Base-by-base conservation (phyloP, 306 rosid species). In the Trifolium subterraneum region DNA sequence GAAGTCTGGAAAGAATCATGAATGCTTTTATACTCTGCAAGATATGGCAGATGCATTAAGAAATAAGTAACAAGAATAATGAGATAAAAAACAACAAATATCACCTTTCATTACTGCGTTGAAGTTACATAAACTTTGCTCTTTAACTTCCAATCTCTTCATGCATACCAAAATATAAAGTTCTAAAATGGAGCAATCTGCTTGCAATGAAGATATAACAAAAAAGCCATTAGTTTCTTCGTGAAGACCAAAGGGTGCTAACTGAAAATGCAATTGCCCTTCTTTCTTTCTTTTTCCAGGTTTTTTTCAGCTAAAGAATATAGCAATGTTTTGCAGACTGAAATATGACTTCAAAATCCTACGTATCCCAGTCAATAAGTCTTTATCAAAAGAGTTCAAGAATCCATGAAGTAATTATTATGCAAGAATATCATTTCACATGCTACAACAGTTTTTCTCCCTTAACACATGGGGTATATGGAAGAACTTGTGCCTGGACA, bases 121-220 rank as follows among this genome's bases (percentile, higher is more conserved):
- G 86, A 94, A 94, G 88, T 94, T 94, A 87, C 89, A 91, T 2
- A 87, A 80, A 74, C 74, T 91, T 63, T 94, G 84, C 81, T 91
- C 98, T 85, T 90, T 91, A 45, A 80, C 82, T 71, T 91, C 97
- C 94, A 90, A 80, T 79, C 96, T 89, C 88, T 83, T 91, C 97
- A 91, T 87, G 88, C 98, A 89, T 55, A 90, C 95, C 90, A 94
- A 74, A 71, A 94, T 82, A 70, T 91, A 81, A 68, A 94, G 92
- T 89, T 94, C 98, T 84, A 94, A 81, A 66, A 88, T 64, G 70
- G 93, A 91, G 79, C 96, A 89, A 87, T 86, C 98, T 94, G 95
- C 54, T 68, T 78, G 72, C 77, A 65, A 52, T 18, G 61, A 55
- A 72, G 39, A 55, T 45, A 66, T 47, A 72, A 48, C 65, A 35